Base-by-base conservation (phyloP, 2,329 filamentous ascomycete genomes). In the Colletotrichum sp. region DNA sequence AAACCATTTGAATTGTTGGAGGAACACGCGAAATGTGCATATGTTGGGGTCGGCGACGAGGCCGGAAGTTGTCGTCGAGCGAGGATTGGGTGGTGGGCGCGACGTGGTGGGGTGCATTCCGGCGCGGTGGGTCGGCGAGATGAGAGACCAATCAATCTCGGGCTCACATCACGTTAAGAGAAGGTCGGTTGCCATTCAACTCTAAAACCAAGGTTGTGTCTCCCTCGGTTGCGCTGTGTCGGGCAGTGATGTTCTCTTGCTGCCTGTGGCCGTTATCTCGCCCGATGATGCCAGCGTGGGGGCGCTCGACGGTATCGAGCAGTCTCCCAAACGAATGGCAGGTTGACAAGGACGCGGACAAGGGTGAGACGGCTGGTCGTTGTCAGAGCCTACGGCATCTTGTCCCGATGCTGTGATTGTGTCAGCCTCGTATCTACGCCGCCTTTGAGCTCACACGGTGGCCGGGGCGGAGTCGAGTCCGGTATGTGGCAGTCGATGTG, bases 11-110 rank as follows among this genome's bases (percentile, higher is more conserved):
- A 8, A 52, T 52, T 75, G 64, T 32, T 75, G 28, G n/a, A 1
- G 3, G 0, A 3, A 0, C 0, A 0, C n/a, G 1, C 2, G 3
- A 13, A 34, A 39, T 59, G 5, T 57, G 11, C 6, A 1, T 27
- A 3, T 15, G 32, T 73, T 5, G 63, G 3, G 61, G 61, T 13
- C n/a, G 5, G 36, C 3, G 6, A 19, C 27, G n/a, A 32, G 57
- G 67, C 28, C 57, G 6, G 34, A 28, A 25, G 19, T 19, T 48
- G 52, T 55, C 16, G 9, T 25, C 11, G 55, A 59, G 27, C 57
- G 57, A 48, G 61, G 32, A 57, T 30, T 39, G 30, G 48, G n/a
- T 27, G 36, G 55, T 27, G 36, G 55, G 30, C 8, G 11, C 19
- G 32, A 16, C n/a, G 67, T 25, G 39, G 72, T 52, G 68, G 60